Conservation (phyloP, 768 basidiomycete species). For the Lactifluus pinguis region DNA sequence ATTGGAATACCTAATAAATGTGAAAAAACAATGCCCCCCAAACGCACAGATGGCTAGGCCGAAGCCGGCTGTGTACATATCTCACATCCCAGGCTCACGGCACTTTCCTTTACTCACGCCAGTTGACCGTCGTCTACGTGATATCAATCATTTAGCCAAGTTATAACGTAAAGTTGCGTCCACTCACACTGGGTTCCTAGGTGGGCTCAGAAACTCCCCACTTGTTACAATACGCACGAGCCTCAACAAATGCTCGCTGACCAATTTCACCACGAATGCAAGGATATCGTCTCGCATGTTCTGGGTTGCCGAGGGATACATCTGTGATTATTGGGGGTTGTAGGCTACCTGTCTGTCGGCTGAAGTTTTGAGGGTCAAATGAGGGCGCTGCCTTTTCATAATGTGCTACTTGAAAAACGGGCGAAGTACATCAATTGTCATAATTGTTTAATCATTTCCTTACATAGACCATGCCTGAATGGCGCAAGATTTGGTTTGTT, state of each 20-base stretch:
- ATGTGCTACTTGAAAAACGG: constrained; percentile 20
- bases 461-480: constrained; percentile 39
- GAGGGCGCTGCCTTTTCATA: not conserved
- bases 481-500: constrained; percentile 55
- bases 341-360: constrained; percentile 41
- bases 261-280: constrained; percentile 59
- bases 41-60: not conserved
- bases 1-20: constrained; percentile 38
- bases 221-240: constrained; percentile 44
- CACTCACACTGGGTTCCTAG: constrained; percentile 42
- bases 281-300: constrained; percentile 62
- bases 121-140: constrained; percentile 40
- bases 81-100: constrained; percentile 54
- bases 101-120: constrained; percentile 47
- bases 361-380: constrained; percentile 11
- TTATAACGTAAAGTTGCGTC: not conserved
- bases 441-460: constrained; percentile 28
- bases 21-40: constrained; percentile 20
- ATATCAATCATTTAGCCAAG: not conserved
- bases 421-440: constrained; percentile 6
- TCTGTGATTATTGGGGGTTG: constrained; percentile 51
- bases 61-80: constrained; percentile 24
- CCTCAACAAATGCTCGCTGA: constrained; percentile 59
- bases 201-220: constrained; percentile 56
- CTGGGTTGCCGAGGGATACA: constrained; percentile 34